Evolutionary conservation across 2,329 filamentous ascomycete species (phyloP).

Genomic region (Fusarium sp.): DNA sequence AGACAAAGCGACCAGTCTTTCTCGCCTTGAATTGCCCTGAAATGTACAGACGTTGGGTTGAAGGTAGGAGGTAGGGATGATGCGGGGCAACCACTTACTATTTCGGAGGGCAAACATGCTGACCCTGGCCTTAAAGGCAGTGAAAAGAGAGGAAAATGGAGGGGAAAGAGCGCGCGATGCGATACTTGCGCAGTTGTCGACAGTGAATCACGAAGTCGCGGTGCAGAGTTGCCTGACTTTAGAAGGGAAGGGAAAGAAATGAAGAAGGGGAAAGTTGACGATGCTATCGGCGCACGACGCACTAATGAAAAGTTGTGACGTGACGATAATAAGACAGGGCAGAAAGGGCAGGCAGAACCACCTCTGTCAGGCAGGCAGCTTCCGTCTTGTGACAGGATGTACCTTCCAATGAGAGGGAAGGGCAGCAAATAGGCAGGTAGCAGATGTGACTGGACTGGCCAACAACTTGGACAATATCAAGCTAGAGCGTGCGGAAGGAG

Average conservation of each 20-base stretch:
- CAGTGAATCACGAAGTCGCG: slow-evolving; percentile 20
- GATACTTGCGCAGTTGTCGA: slow-evolving; percentile 4
- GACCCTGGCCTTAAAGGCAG: slow-evolving; percentile 33
- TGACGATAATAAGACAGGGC: slow-evolving; percentile 36
- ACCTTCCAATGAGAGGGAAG: slow-evolving; percentile 10
- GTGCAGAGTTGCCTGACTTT: slow-evolving; percentile 11
- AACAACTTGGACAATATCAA: slow-evolving; percentile 25
- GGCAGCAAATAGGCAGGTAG: neutral
- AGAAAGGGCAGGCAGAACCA: slow-evolving; percentile 33
- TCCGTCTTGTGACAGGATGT: slow-evolving; percentile 12
- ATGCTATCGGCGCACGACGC: slow-evolving; percentile 38
- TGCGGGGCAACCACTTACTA: slow-evolving; percentile 52
- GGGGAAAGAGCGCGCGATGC: slow-evolving; percentile 14
- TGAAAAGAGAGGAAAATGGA: slow-evolving; percentile 14
- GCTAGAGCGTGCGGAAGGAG: slow-evolving; percentile 22
- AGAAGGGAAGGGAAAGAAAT: slow-evolving; percentile 13
- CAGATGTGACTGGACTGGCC: slow-evolving; percentile 8
- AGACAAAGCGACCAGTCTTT: slow-evolving; percentile 18
- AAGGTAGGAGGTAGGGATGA: slow-evolving; percentile 36
- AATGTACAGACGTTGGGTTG: slow-evolving; percentile 29
- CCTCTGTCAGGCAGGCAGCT: slow-evolving; percentile 16
- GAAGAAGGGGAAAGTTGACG: slow-evolving; percentile 25
- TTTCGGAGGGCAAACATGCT: slow-evolving; percentile 59
- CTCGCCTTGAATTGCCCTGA: slow-evolving; percentile 19
- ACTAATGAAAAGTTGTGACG: slow-evolving; percentile 37